Percentiles rank a stretch among this genome's conserved stretches.
Conservation (phyloP, 352 stramenopile genomes). For the Thalassiosira sp. region DNA sequence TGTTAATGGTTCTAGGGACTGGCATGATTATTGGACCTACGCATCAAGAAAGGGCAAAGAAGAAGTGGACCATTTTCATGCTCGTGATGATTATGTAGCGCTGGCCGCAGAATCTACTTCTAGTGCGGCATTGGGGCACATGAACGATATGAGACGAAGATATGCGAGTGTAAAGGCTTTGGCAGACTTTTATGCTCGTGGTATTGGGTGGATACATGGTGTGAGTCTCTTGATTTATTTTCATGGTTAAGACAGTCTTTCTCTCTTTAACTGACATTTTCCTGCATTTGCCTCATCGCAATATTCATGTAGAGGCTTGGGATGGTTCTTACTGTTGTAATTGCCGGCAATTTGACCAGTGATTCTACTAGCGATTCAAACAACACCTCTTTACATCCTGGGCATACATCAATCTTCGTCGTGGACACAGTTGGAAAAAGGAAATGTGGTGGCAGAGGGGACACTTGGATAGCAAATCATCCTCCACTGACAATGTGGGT, state of each 20-base stretch:
- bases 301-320: conserved; percentile 22
- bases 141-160: conserved; percentile 22
- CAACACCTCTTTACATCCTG: conserved; percentile 4
- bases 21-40: conserved; percentile 16
- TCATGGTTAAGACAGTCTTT: background rate
- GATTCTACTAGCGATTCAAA: background rate
- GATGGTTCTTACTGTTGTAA: conserved; percentile 35
- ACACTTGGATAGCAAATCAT: conserved; percentile 27
- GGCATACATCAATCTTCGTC: conserved; percentile 23
- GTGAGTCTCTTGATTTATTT: background rate
- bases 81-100: conserved; percentile 3
- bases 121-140: conserved; percentile 5
- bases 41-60: conserved; percentile 1
- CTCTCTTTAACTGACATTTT: too few species aligned
- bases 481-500: conserved; percentile 60
- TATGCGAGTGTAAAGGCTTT: conserved; percentile 28
- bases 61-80: background rate
- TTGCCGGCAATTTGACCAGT: conserved; percentile 11
- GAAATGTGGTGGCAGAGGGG: conserved; percentile 8
- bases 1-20: conserved; percentile 5
- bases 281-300: too few species aligned
- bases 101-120: background rate
- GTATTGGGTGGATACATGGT: conserved; percentile 35
- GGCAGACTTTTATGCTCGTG: conserved; percentile 30
- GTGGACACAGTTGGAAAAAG: conserved; percentile 25